phyloP scores from a whole-genome alignment of 2,329 filamentous ascomycete species.

The Fusarium globosum region DNA sequence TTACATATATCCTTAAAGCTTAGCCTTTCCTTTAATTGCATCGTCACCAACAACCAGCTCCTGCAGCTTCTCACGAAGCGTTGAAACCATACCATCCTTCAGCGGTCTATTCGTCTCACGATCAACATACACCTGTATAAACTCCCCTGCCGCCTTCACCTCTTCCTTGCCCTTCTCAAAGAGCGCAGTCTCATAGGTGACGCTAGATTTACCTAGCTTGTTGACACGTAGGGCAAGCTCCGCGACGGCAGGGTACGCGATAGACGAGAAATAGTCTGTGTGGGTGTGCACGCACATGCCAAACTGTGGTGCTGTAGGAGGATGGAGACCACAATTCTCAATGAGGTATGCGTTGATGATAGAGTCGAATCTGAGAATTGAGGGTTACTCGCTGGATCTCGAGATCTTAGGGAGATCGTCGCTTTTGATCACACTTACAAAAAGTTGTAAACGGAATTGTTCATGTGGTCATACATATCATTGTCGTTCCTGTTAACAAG shows the following conservation, averaged over 20 bases:
- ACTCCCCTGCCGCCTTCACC: constrained; percentile 84
- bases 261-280: constrained; percentile 85
- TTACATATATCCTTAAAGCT: constrained; percentile 16
- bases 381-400: neutral
- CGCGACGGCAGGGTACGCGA: constrained; percentile 83
- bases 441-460: constrained; percentile 88
- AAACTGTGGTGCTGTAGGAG: constrained; percentile 76
- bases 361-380: constrained; percentile 77
- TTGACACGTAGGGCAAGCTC: constrained; percentile 86
- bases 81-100: constrained; percentile 69
- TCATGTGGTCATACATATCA: constrained; percentile 95
- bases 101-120: constrained; percentile 76
- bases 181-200: constrained; percentile 88
- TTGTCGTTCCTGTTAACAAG: constrained; percentile 78
- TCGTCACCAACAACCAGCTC: constrained; percentile 57
- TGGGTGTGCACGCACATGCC: constrained; percentile 87
- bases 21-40: constrained; percentile 12
- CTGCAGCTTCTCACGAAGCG: constrained; percentile 69
- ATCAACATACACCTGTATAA: constrained; percentile 91
- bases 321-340: constrained; percentile 77
- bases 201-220: constrained; percentile 86
- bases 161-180: constrained; percentile 79
- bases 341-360: constrained; percentile 92
- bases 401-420: neutral
- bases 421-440: constrained; percentile 59